Conservation (phyloP, 768 basidiomycete species). For the Leccinum rimulosum region DNA sequence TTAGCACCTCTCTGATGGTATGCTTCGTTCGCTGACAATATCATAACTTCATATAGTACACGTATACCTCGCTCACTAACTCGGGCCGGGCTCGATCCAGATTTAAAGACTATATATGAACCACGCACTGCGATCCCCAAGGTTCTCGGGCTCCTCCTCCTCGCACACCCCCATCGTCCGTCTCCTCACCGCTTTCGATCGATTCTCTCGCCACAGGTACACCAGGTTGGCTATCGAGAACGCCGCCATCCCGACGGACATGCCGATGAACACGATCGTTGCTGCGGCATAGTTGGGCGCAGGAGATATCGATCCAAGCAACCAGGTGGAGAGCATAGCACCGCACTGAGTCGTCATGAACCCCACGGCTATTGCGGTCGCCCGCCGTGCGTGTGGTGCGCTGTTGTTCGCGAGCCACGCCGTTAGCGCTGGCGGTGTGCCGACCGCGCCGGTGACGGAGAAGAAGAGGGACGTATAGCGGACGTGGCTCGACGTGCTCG, state of each 20-base stretch:
- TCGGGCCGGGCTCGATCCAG: background rate
- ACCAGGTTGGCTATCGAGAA: background rate
- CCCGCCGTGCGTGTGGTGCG: background rate
- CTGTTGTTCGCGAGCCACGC: background rate
- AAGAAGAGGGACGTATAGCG: background rate
- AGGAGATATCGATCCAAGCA: background rate
- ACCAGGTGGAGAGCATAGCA: background rate
- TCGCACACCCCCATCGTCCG: background rate
- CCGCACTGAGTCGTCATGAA: background rate
- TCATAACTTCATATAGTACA: background rate
- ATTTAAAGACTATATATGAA: background rate
- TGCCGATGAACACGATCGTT: background rate
- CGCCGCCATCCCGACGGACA: background rate
- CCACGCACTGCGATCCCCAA: background rate
- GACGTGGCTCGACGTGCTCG: background rate
- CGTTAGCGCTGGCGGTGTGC: background rate
- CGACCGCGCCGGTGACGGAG: background rate
- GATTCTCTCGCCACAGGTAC: background rate
- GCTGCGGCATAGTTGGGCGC: background rate
- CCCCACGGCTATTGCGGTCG: background rate
- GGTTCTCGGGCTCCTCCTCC: background rate
- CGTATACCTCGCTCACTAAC: background rate
- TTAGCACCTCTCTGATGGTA: constrained; percentile 35
- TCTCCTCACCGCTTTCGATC: background rate
- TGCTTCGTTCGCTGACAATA: constrained; percentile 79